Evolutionary conservation across 2,329 filamentous ascomycete genomes (phyloP).

Genomic region (Diaporthe destruens): DNA sequence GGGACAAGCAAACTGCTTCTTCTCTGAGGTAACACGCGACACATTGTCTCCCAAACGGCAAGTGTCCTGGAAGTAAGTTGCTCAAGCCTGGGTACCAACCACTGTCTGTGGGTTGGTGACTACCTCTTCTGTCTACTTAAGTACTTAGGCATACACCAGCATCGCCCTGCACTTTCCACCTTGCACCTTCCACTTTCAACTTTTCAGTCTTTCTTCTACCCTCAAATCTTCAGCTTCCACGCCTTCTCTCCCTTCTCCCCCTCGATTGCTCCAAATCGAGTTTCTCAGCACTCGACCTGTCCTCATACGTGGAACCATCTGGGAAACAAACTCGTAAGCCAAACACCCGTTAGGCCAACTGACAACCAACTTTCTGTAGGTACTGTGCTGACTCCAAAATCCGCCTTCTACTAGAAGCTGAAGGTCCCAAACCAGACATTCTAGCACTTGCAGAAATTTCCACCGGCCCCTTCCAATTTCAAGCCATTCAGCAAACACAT

Average conservation of each 20-base stretch:
- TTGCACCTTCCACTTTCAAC: neutral
- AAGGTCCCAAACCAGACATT: neutral
- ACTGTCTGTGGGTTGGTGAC: neutral
- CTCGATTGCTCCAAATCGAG: neutral
- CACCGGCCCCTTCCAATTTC: neutral
- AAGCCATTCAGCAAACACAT: neutral
- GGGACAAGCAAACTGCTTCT: neutral
- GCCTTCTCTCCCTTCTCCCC: no score
- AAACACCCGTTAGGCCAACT: neutral
- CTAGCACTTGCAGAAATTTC: neutral
- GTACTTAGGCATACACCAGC: neutral
- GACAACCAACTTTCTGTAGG: no score
- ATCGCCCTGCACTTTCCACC: slow-evolving; percentile 2
- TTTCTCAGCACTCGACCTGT: no score
- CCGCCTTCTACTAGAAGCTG: neutral
- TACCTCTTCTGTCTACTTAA: neutral
- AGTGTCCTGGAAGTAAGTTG: neutral
- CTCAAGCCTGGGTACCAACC: neutral
- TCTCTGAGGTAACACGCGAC: neutral
- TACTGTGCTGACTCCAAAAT: neutral
- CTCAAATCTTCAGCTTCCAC: no score
- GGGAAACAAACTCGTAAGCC: no score
- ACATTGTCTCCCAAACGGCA: neutral
- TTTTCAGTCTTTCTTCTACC: neutral
- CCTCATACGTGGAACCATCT: no score